A percentile compares a stretch with the other conserved stretches of the same genome.
Evolutionary conservation across 345 rosid genomes (phyloP).

Genomic region (Pistacia integerrima): DNA sequence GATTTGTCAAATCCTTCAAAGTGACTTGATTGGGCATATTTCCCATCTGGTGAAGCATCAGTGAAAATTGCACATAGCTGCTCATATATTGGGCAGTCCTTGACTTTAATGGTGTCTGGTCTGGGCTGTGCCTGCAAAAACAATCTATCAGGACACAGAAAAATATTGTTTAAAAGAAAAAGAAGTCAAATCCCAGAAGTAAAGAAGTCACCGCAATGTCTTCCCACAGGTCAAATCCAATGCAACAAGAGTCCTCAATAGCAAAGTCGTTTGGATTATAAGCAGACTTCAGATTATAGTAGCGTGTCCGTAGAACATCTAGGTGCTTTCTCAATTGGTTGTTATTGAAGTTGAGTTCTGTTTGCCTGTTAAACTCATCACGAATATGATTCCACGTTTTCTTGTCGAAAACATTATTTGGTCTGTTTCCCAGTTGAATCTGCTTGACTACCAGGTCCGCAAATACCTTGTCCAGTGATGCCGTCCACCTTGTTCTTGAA

Average conservation of each 20-base stretch:
- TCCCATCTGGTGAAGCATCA: slow-evolving; percentile 67
- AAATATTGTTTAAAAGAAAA: background rate
- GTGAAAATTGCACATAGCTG: slow-evolving; percentile 72
- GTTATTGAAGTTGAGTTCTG: slow-evolving; percentile 68
- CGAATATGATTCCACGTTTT: slow-evolving; percentile 73
- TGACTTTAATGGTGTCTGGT: slow-evolving; percentile 53
- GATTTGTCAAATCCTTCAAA: slow-evolving; percentile 70
- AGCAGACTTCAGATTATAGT: slow-evolving; percentile 53
- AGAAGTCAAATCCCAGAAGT: background rate
- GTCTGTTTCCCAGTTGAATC: slow-evolving; percentile 68
- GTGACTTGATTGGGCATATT: slow-evolving; percentile 90
- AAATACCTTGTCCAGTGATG: slow-evolving; percentile 60
- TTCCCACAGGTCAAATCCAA: slow-evolving; percentile 82
- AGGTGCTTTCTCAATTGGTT: slow-evolving; percentile 82
- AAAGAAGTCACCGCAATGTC: slow-evolving; percentile 54
- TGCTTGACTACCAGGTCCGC: slow-evolving; percentile 79
- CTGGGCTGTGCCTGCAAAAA: slow-evolving; percentile 54
- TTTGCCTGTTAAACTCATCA: slow-evolving; percentile 62
- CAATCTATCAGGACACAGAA: slow-evolving; percentile 19
- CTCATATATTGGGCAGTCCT: slow-evolving; percentile 74
- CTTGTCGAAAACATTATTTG: slow-evolving; percentile 68
- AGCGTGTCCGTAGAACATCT: slow-evolving; percentile 75
- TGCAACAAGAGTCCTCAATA: slow-evolving; percentile 58
- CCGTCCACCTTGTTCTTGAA: slow-evolving; percentile 73
- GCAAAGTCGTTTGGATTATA: slow-evolving; percentile 53